Base-by-base conservation (phyloP, 176 grass and related monocot genomes). In the Calamus simplicifolius region DNA sequence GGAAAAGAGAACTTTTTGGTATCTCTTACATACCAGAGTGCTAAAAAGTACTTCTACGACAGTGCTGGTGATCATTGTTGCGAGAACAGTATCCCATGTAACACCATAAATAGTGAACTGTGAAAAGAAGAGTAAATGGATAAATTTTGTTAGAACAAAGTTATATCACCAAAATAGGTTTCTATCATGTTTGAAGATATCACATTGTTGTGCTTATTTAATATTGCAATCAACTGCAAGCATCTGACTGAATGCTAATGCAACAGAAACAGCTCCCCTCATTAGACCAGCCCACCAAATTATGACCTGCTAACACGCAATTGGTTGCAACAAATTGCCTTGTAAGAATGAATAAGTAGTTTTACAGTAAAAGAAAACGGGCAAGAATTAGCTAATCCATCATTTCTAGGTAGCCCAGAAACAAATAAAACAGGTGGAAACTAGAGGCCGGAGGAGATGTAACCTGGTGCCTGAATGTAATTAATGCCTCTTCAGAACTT, bases 261-360 rank as follows among this genome's bases (percentile, higher is more conserved):
- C 85, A 43, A 95, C 73, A n/a, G 82, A 95, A 68, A 89, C 85
- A 16, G 85, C 82, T 0, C 86, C 80, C 78, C 90, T 86, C 82
- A 89, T 95, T 57, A 95, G 82, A 64, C 85, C 90, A 59, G 80
- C 90, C 90, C 86, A 95, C 90, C 90, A 95, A 54, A 95, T 89
- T 18, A 95, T 80, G 3, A 84, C 60, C 86, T 95, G 74, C 4
- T 5, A 52, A 43, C 3, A 3, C 26, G 19, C 1, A 51, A 51
- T 16, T 27, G 12, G 12, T 16, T 51, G 16, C 48, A 26, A 12
- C 7, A 50, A 64, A 51, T 43, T 7, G 35, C 35, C 8, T 43
- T 3, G 35, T 43, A 43, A 43, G 35, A 43, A 43, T 43, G 35
- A 43, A 43, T 43, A 43, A 2, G 10, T 43, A 43, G 35, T 43